phyloP scores from a whole-genome alignment of 306 rosid species.

The Datisca glomerata region DNA sequence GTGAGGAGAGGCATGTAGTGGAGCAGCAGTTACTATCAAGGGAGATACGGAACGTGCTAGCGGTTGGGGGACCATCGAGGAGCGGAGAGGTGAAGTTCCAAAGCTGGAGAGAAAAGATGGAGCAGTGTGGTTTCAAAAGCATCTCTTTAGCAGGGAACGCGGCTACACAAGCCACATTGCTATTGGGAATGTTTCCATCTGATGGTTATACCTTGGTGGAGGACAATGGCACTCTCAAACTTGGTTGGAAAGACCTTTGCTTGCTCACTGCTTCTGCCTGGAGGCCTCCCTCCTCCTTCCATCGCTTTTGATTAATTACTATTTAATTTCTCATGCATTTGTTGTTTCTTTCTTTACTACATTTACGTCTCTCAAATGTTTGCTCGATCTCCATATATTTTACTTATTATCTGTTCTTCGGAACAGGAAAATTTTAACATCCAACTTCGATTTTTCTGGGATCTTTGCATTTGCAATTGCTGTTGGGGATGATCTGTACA shows the following conservation, averaged over 20 bases:
- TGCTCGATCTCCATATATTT: too few species aligned
- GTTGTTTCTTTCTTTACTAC: background rate
- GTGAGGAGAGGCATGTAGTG: slow-evolving; percentile 92
- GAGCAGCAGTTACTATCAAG: slow-evolving; percentile 85
- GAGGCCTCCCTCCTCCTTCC: slow-evolving; percentile 52
- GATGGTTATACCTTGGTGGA: slow-evolving; percentile 94
- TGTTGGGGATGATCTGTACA: too few species aligned
- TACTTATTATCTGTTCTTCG: too few species aligned
- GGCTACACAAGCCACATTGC: slow-evolving; percentile 79
- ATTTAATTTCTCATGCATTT: too few species aligned
- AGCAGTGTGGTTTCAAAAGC: slow-evolving; percentile 76
- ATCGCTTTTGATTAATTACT: too few species aligned
- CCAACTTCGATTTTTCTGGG: too few species aligned
- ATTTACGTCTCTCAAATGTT: too few species aligned
- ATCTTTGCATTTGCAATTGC: too few species aligned
- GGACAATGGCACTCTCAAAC: slow-evolving; percentile 87
- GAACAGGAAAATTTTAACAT: too few species aligned
- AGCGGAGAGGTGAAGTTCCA: slow-evolving; percentile 77
- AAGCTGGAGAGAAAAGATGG: slow-evolving; percentile 91
- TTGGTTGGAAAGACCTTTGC: slow-evolving; percentile 98
- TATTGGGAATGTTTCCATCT: slow-evolving; percentile 90
- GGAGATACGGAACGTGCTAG: slow-evolving; percentile 84
- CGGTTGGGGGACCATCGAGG: slow-evolving; percentile 86
- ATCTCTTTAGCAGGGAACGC: slow-evolving; percentile 93
- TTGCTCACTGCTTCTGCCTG: slow-evolving; percentile 98